Base-by-base conservation (phyloP, 352 stramenopile species). In the Globisporangium abappressorium region DNA sequence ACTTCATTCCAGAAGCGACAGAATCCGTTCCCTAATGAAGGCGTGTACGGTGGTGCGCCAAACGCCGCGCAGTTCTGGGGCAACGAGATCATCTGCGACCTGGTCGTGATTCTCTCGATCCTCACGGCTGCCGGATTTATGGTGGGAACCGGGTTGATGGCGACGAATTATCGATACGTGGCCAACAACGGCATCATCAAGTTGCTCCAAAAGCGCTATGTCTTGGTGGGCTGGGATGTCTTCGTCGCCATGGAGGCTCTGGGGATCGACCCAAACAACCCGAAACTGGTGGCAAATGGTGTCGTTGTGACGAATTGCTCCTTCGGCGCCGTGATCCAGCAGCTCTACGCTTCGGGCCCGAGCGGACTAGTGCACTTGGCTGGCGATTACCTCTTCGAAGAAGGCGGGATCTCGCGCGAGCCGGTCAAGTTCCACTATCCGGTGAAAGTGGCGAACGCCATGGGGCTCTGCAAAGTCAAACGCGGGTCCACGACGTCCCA, bases 81-180 rank as follows among this genome's bases (percentile, higher is more conserved):
- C 15, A 87, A 66, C n/a, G 79, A 89, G 62, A 82, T 87, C 64
- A 77, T 90, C 47, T 79, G 79, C n/a, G 79, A 90, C 49, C 74
- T 86, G 41, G 65, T 71, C 14, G 65, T 79, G 2, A 68, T 87
- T n/a, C 64, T 85, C 1, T 71, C 57, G 3, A 70, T 86, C 6
- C 63, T 86, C 34, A 72, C 70, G 30, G 41, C 72, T 22, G 64
- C 20, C 41, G 77, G 79, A 11, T 49, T 65, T 14, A 47, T 83
- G 36, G 59, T 78, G 5, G 66, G 70, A 0, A 38, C 64, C 3
- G 34, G 64, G 5, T 68, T 89, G 61, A 43, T 87, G 22, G 30
- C 59, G 43, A 85, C 79, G 11, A 75, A 74, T 14, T 89, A 83
- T 56, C 62, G 65, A 4, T 72, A 68, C 38, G 71, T 75, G 20